phyloP scores from a whole-genome alignment of 2,329 filamentous ascomycete genomes.

The Botrytis byssoidea region DNA sequence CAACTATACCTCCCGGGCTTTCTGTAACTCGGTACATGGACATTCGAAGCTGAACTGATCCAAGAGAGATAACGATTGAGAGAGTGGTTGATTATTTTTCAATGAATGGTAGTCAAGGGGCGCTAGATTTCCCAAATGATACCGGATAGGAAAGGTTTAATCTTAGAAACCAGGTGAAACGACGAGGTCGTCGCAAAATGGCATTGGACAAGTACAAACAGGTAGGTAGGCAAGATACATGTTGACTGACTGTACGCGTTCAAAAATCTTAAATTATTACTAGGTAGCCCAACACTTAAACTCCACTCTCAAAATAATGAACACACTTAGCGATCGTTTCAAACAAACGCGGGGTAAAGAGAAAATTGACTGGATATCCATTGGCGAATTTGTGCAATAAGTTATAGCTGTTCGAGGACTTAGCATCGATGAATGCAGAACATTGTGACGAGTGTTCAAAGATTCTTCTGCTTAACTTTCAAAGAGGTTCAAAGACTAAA shows the following conservation, averaged over 20 bases:
- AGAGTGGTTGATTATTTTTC: background rate
- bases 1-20: too few relatives aligned
- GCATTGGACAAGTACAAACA: background rate
- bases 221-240: background rate
- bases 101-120: background rate
- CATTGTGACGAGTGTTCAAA: background rate
- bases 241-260: background rate
- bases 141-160: accelerated
- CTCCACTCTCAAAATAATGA: background rate
- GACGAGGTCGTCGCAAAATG: background rate
- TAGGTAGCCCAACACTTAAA: background rate
- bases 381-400: background rate
- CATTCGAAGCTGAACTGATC: background rate
- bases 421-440: background rate
- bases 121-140: background rate
- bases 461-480: background rate
- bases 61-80: background rate
- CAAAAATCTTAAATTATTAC: background rate
- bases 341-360: background rate
- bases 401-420: background rate
- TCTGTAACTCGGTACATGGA: background rate
- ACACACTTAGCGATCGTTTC: background rate
- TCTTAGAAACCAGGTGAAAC: accelerated
- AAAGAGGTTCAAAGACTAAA: background rate
- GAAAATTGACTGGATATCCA: background rate